Conservation (phyloP, 352 stramenopile genomes). For the Pythium dissotocum region DNA sequence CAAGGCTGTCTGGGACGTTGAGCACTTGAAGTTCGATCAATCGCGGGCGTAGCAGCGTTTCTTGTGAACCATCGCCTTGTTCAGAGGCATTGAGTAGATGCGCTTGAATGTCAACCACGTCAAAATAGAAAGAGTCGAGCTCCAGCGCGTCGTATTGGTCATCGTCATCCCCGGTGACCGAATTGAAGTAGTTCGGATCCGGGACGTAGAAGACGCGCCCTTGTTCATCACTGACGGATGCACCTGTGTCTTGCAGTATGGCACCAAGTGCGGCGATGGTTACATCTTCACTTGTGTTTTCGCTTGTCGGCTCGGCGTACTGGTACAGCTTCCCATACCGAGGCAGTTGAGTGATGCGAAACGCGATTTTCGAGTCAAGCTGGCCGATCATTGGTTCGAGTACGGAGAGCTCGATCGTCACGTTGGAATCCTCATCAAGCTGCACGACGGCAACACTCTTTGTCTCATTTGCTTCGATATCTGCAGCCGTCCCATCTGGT, state of each 20-base stretch:
- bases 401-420: conserved; percentile 33
- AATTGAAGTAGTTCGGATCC: conserved; percentile 25
- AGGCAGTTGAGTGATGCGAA: conserved; percentile 42
- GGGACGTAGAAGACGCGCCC: conserved; percentile 25
- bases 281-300: not conserved
- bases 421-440: conserved; percentile 58
- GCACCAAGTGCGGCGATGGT: not conserved
- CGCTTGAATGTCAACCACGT: not conserved
- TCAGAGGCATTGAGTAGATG: not conserved
- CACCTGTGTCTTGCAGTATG: not conserved
- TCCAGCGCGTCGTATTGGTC: not conserved
- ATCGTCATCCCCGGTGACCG: not conserved
- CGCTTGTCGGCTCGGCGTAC: conserved; percentile 23
- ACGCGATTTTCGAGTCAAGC: conserved; percentile 32
- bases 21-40: conserved; percentile 52
- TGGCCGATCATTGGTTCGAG: conserved; percentile 46
- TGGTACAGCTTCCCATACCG: conserved; percentile 54
- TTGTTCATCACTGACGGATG: conserved; percentile 2
- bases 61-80: not conserved
- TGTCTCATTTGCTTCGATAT: conserved; percentile 1
- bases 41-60: not conserved
- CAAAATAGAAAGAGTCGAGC: conserved; percentile 16
- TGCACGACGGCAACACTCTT: conserved; percentile 24
- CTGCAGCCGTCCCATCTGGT: not conserved
- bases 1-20: conserved; percentile 44